phyloP scores from a whole-genome alignment of 805 yeast genomes.

The Isabelozyma heimii region DNA sequence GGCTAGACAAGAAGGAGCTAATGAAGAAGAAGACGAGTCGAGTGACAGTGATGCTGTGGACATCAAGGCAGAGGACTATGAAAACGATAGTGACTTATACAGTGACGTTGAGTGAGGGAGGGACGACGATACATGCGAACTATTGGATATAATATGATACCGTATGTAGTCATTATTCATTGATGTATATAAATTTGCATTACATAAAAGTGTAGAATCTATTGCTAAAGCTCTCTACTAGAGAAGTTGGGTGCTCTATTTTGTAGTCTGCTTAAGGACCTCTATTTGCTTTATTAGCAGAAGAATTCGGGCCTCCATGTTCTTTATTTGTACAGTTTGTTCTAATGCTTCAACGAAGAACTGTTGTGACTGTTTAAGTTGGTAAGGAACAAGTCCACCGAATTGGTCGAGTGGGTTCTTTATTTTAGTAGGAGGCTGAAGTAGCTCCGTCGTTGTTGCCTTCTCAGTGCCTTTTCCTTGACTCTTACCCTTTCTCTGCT shows the following conservation, averaged over 20 bases:
- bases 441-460: neutral
- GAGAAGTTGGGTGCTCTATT: constrained; percentile 12
- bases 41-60: constrained; percentile 32
- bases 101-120: constrained; percentile 21
- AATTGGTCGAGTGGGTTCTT: constrained; percentile 44
- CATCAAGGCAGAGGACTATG: constrained; percentile 45
- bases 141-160: neutral
- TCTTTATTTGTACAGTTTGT: constrained; percentile 16
- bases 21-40: constrained; percentile 19
- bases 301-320: constrained; percentile 17
- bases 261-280: constrained; percentile 1
- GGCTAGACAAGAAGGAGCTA: constrained; percentile 44
- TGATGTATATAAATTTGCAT: neutral
- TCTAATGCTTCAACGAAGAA: constrained; percentile 32
- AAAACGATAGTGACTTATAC: constrained; percentile 48
- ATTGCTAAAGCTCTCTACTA: constrained; percentile 6
- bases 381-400: constrained; percentile 46
- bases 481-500: constrained; percentile 1
- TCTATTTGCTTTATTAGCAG: constrained; percentile 15
- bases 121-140: constrained; percentile 21
- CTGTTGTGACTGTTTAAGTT: constrained; percentile 36
- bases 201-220: neutral
- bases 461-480: neutral
- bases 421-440: neutral
- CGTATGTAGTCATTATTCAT: neutral